phyloP scores from a whole-genome alignment of 805 yeast genomes.

The Lachancea meyersii region DNA sequence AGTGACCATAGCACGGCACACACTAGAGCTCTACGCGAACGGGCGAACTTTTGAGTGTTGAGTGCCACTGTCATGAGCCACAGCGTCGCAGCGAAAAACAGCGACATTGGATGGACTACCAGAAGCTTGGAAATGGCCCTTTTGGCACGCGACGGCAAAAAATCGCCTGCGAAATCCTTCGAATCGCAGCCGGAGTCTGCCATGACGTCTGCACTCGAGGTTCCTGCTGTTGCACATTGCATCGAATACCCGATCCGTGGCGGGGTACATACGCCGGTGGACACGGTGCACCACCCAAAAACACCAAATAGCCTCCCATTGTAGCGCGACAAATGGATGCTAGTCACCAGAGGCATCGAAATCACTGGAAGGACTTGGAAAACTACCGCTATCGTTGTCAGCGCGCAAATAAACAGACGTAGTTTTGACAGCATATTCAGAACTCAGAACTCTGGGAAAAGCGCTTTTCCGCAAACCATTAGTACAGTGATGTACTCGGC shows the following conservation, averaged over 20 bases:
- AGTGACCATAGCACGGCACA: conserved; percentile 52
- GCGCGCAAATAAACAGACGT: conserved; percentile 14
- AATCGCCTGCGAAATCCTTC: conserved; percentile 25
- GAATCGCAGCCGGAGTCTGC: conserved; percentile 29
- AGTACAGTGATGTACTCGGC: not conserved
- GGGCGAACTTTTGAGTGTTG: conserved; percentile 34
- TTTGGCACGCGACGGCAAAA: conserved; percentile 55
- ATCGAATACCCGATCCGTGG: conserved; percentile 19
- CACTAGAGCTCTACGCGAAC: conserved; percentile 41
- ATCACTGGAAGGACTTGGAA: conserved; percentile 55
- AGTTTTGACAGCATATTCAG: conserved; percentile 4
- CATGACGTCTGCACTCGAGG: not conserved
- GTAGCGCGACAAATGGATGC: conserved; percentile 45
- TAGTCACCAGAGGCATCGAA: conserved; percentile 51
- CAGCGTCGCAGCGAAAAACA: conserved; percentile 47
- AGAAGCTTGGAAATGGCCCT: conserved; percentile 53
- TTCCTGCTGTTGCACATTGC: not conserved
- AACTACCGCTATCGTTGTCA: conserved; percentile 46
- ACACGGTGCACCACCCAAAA: conserved; percentile 53
- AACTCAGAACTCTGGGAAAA: not conserved
- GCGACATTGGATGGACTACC: conserved; percentile 61
- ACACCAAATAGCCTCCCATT: conserved; percentile 56
- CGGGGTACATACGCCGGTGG: conserved; percentile 13
- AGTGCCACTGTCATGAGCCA: conserved; percentile 38
- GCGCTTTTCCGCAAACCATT: not conserved